Percentiles rank a stretch among this genome's conserved stretches.
These are phyloP conservation scores for Leucoagaricus sp. DNA, from an alignment of 1,284 basidiomycete species.

Conservation along the genomic window DNA sequence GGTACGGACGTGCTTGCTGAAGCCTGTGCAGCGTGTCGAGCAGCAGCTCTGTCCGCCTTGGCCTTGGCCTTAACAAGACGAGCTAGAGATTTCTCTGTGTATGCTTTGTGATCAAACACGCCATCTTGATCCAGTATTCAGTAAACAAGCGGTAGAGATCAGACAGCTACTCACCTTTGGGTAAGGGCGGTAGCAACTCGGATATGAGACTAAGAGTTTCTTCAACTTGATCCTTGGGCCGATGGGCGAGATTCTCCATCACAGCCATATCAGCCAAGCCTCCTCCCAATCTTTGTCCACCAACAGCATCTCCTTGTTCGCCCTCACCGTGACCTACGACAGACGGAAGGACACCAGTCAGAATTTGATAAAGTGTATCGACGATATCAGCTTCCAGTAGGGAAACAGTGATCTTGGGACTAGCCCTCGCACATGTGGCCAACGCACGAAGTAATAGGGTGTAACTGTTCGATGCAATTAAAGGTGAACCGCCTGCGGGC, in stretches of 20 bases:
- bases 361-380: slow-evolving; percentile 88
- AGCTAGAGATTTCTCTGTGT: slow-evolving; percentile 84
- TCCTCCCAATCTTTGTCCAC: slow-evolving; percentile 78
- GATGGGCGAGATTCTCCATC: slow-evolving; percentile 94
- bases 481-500: slow-evolving; percentile 83
- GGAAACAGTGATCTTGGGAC: slow-evolving; percentile 82
- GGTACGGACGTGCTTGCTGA: slow-evolving; percentile 28
- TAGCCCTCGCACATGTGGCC: slow-evolving; percentile 83
- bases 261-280: slow-evolving; percentile 95
- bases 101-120: slow-evolving; percentile 88
- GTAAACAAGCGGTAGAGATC: slow-evolving; percentile 10
- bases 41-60: slow-evolving; percentile 73
- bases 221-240: slow-evolving; percentile 96
- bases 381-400: slow-evolving; percentile 90
- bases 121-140: slow-evolving; percentile 59
- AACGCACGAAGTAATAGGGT: slow-evolving; percentile 86
- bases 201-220: slow-evolving; percentile 86
- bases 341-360: slow-evolving; percentile 88
- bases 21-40: slow-evolving; percentile 51
- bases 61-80: slow-evolving; percentile 75
- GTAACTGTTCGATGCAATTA: slow-evolving; percentile 84
- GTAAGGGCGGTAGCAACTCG: slow-evolving; percentile 88
- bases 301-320: slow-evolving; percentile 64
- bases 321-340: slow-evolving; percentile 46
- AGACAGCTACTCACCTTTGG: slow-evolving; percentile 64